Percentiles rank a stretch among this genome's conserved stretches.
phyloP scores from a whole-genome alignment of 495 filamentous ascomycete species.

The Penicillium arizonense region DNA sequence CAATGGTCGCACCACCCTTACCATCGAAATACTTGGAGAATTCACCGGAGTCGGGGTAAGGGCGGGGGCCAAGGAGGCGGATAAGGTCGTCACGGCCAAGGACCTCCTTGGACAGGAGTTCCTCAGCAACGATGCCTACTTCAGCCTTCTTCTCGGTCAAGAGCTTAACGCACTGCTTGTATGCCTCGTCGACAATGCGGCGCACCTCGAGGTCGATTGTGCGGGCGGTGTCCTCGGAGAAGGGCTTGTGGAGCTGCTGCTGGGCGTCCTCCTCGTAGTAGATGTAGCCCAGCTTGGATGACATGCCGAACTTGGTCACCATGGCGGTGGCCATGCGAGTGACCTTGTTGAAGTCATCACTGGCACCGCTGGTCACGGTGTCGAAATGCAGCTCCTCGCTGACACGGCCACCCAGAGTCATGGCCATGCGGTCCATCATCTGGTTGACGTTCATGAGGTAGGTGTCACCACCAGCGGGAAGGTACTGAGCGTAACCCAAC shows the following conservation, averaged over 20 bases:
- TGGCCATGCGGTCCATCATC: conserved; percentile 99
- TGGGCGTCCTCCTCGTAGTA: conserved; percentile 82
- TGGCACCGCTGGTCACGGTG: conserved; percentile 90
- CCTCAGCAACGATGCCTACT: conserved; percentile 87
- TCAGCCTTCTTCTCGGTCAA: conserved; percentile 83
- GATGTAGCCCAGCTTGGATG: conserved; percentile 83
- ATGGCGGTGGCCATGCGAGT: conserved; percentile 92
- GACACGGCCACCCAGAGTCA: conserved; percentile 93
- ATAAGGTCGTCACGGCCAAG: conserved; percentile 88
- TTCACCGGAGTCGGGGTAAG: conserved; percentile 79
- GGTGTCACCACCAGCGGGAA: conserved; percentile 78
- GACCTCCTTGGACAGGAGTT: conserved; percentile 88
- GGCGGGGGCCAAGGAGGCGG: conserved; percentile 76
- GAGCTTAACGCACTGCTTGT: conserved; percentile 83
- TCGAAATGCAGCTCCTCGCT: conserved; percentile 95
- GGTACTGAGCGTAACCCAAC: conserved; percentile 93
- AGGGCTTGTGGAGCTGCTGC: conserved; percentile 85
- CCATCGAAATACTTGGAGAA: conserved; percentile 90
- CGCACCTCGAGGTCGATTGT: conserved; percentile 89
- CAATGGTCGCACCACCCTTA: conserved; percentile 42
- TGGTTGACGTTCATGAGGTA: conserved; percentile 95
- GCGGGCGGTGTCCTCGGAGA: conserved; percentile 88
- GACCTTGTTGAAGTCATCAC: conserved; percentile 98
- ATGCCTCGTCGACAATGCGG: conserved; percentile 85
- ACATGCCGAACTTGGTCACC: conserved; percentile 99